These are phyloP conservation scores for Gyrodon lividus DNA, from an alignment of 768 basidiomycete genomes.

Conservation along the genomic window DNA sequence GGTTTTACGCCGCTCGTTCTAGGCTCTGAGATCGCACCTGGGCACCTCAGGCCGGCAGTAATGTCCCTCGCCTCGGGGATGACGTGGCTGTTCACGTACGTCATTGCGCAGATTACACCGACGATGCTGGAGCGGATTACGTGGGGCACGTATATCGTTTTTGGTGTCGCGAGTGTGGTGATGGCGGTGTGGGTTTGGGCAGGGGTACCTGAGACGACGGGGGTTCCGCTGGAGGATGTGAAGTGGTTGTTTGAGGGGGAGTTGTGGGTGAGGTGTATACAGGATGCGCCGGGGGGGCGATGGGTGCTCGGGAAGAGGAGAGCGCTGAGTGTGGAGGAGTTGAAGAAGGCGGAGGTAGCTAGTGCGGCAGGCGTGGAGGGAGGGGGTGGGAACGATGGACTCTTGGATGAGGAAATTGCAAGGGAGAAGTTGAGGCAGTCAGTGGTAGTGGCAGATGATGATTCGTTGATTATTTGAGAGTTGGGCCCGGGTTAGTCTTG, in stretches of 20 bases:
- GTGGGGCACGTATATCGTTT: conserved; percentile 34
- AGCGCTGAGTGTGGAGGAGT: conserved; percentile 25
- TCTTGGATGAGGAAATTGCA: conserved; percentile 1
- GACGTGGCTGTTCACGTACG: conserved; percentile 40
- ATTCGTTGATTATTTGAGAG: conserved; percentile 7
- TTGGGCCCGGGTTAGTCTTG: too few species aligned
- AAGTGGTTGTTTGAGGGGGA: conserved; percentile 34
- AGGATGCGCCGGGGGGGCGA: conserved; percentile 35
- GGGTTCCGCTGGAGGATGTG: conserved; percentile 40
- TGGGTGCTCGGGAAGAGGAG: conserved; percentile 24
- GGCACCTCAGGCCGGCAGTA: conserved; percentile 34
- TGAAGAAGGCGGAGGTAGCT: conserved; percentile 14
- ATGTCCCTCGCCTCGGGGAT: conserved; percentile 31
- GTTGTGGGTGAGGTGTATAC: conserved; percentile 26
- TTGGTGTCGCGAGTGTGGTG: conserved; percentile 29
- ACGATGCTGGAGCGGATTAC: conserved; percentile 29
- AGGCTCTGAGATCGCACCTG: conserved; percentile 35
- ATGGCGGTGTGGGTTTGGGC: conserved; percentile 36
- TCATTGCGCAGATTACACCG: conserved; percentile 39
- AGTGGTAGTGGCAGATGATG: not conserved
- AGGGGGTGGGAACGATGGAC: not conserved
- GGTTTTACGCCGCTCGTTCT: conserved; percentile 35
- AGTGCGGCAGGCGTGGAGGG: not conserved
- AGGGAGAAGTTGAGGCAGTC: not conserved
- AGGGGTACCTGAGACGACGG: conserved; percentile 42